Evolutionary conservation across 768 basidiomycete species (phyloP).

Genomic region (Candolleomyces aberdarensis): DNA sequence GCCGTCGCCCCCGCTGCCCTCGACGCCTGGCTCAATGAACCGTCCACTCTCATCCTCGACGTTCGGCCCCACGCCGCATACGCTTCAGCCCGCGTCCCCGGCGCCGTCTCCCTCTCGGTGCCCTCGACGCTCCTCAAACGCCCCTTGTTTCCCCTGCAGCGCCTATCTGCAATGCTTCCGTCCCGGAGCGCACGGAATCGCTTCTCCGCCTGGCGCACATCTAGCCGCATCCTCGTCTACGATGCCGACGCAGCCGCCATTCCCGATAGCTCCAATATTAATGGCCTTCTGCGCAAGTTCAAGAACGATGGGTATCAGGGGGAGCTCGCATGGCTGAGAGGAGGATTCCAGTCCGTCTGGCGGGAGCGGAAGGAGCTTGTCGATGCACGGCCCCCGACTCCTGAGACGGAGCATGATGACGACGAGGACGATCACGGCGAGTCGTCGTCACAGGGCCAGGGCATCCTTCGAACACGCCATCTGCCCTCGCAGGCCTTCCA

Average conservation of each 20-base stretch:
- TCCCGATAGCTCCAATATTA: constrained; percentile 63
- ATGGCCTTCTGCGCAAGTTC: constrained; percentile 76
- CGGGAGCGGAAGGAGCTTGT: constrained; percentile 49
- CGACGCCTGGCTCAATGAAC: constrained; percentile 28
- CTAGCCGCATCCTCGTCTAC: constrained; percentile 72
- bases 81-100: constrained; percentile 58
- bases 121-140: constrained; percentile 94
- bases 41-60: constrained; percentile 71
- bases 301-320: constrained; percentile 49
- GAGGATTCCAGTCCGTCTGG: constrained; percentile 77
- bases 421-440: constrained; percentile 31
- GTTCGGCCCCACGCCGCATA: constrained; percentile 82
- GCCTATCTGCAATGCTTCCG: constrained; percentile 79
- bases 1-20: constrained; percentile 26
- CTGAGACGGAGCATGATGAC: constrained; percentile 55
- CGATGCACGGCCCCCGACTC: constrained; percentile 44
- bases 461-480: constrained; percentile 51
- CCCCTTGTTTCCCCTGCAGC: constrained; percentile 74
- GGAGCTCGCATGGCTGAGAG: constrained; percentile 73
- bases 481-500: constrained; percentile 68
- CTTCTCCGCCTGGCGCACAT: constrained; percentile 58
- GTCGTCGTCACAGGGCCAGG: constrained; percentile 11
- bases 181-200: constrained; percentile 50
- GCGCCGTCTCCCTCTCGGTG: constrained; percentile 81
- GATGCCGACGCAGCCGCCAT: constrained; percentile 73